Base-by-base conservation (phyloP, 2,329 filamentous ascomycete genomes). In the Ophiostoma novo-ulmi region DNA sequence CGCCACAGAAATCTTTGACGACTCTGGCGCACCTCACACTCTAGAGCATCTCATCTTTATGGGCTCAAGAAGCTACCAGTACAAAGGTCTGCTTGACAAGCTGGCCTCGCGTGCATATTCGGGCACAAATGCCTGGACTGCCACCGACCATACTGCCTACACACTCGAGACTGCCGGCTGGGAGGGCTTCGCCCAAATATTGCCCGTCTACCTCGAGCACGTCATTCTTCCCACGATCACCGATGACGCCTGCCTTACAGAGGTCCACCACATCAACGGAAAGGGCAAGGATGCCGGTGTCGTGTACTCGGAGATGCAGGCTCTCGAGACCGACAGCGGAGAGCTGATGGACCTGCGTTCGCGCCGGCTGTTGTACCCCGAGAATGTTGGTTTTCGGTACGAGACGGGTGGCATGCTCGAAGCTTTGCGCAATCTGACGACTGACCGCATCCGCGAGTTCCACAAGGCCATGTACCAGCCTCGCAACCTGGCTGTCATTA, bases 221-320 rank as follows among this genome's bases (percentile, higher is more conserved):
- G 85, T 99, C 41, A 87, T 99, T 73, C 83, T 96, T 10, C 95
- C 95, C 0, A 97, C 93, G 8, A 84, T 99, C 72, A 98, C 94
- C 0, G 94, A 99, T 79, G 91, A 94, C 70, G 93, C 89, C 13
- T 97, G 96, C 78, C 90, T 94, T 74, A 99, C 95, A 2, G 95
- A 99, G 79, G 95, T 99, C 1, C 93, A 97, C 81, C 95, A 99
- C 78, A 87, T 99, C 70, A 93, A 99, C 77, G 94, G 93, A 20
- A 88, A 92, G 75, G 95, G 95, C 71, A 91, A 98, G 74, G 95
- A 99, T 84, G 95, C 95, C 61, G 95, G 93, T 73, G 94, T 97
- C 1, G 95, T 99, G 10, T 99, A 99, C 80, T 97, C 94, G 0
- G 95, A 99, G 80, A 99, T 99, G 95, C 95, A 99, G 80, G 95